Base-by-base conservation (phyloP, 108 stramenopile species). In the Halocafeteria seosinensis region DNA sequence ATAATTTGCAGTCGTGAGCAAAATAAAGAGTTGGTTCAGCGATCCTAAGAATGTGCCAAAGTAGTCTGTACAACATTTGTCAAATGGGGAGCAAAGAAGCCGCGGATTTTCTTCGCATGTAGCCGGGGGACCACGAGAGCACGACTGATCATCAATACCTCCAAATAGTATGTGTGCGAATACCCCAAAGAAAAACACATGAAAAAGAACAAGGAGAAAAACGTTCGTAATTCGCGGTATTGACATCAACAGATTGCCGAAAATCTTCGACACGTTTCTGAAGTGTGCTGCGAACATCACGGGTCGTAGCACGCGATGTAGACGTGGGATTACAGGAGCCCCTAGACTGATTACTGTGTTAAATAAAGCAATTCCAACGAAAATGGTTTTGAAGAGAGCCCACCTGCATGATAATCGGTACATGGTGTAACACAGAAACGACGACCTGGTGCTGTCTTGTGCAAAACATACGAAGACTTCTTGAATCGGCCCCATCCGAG, bases 1-100 rank as follows among this genome's bases (percentile, higher is more conserved):
- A 6, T 28, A 67, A 34, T 67, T 67, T 12, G 63, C 65, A 0
- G 66, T 67, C 17, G 59, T 58, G 25, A 67, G 59, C 23, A 67
- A 50, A 13, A 67, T 30, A n/a, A 67, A 35, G 17, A 67, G 66
- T 21, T 59, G 17, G 57, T 59, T 3, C 57, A 59, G 12, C 2
- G 11, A 17, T 21, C 28, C 6, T 17, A 11, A 17, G 2, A 30
- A 2, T 12, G 2, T 59, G 2, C 57, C 57, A 59, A 59, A 59
- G n/a, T 59, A 59, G 57, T 59, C 57, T 2, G n/a, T 21, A 35
- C 57, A 59, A 21, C 17, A 3, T 17, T 59, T 59, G 12, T 6
- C 5, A 30, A 59, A 59, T 17, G 57, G 57, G 21, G 17, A 30
- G 57, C 57, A 59, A 1, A 53, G 9, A 27, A 6, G 8, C 29